Conservation (phyloP, 1,139 yeast genomes). For the Fermentozyma sake region DNA sequence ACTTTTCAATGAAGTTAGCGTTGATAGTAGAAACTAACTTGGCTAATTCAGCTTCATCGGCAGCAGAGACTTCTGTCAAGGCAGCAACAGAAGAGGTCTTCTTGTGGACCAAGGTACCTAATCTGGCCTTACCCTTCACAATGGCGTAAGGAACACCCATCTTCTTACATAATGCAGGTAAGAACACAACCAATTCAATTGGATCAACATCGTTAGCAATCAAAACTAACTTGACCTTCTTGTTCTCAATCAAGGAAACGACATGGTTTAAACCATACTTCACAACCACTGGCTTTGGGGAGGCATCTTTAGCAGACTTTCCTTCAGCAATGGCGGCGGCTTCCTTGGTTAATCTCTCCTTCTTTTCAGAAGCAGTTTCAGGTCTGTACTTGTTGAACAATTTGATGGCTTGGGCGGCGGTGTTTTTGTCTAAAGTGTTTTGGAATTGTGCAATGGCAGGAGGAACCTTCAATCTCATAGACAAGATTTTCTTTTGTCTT, state of each 20-base stretch:
- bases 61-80: conserved; percentile 87
- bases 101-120: conserved; percentile 95
- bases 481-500: conserved; percentile 95
- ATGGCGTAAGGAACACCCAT: conserved; percentile 99
- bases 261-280: conserved; percentile 99
- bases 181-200: conserved; percentile 91
- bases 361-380: conserved; percentile 94
- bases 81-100: conserved; percentile 98
- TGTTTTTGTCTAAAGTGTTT: conserved; percentile 93
- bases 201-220: conserved; percentile 99
- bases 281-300: conserved; percentile 92
- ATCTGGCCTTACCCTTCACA: conserved; percentile 98
- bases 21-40: conserved; percentile 88
- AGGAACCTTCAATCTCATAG: conserved; percentile 96
- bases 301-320: conserved; percentile 90
- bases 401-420: conserved; percentile 95
- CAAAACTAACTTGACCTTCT: conserved; percentile 93
- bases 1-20: conserved; percentile 87
- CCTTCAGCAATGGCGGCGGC: conserved; percentile 99
- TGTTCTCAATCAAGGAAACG: conserved; percentile 93
- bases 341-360: conserved; percentile 97
- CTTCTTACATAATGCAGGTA: conserved; percentile 98
- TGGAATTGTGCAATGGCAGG: conserved; percentile 97
- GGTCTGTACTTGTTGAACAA: conserved; percentile 98
- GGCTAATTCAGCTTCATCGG: conserved; percentile 92